Evolutionary conservation across 352 stramenopile genomes (phyloP).

Genomic region (Porosira glacialis): DNA sequence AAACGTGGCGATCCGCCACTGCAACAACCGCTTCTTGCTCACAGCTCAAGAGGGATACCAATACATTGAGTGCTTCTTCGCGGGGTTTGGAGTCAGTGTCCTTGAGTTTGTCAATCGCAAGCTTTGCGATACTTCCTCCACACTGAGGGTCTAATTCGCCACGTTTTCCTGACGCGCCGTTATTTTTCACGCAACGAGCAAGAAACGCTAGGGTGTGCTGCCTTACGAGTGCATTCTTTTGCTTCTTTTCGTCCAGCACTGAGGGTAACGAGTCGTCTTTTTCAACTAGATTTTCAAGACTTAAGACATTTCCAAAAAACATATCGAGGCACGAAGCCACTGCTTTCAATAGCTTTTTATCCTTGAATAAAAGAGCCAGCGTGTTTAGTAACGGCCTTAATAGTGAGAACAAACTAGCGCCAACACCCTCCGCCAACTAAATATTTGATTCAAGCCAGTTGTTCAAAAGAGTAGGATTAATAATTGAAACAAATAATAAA

Average conservation of each 20-base stretch:
- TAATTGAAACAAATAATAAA: too few relatives aligned
- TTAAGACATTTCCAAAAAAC: constrained; percentile 77
- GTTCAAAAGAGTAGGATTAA: too few relatives aligned
- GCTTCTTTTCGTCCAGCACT: constrained; percentile 68
- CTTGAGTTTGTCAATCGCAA: constrained; percentile 63
- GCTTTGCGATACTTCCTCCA: constrained; percentile 42
- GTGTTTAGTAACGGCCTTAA: constrained; percentile 64
- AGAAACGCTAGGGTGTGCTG: constrained; percentile 67
- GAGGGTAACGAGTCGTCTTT: constrained; percentile 60
- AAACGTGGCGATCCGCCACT: constrained; percentile 41
- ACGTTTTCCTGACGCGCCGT: constrained; percentile 47
- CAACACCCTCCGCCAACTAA: constrained; percentile 77
- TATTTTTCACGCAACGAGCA: constrained; percentile 60
- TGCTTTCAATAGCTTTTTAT: constrained; percentile 80
- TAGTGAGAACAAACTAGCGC: constrained; percentile 69
- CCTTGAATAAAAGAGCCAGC: constrained; percentile 72
- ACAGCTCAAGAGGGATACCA: constrained; percentile 54
- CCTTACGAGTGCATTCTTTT: constrained; percentile 79
- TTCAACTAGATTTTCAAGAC: constrained; percentile 78
- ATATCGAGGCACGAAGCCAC: constrained; percentile 65
- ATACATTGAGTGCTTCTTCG: constrained; percentile 62
- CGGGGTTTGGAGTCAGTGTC: constrained; percentile 73
- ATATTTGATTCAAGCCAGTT: constrained; percentile 65
- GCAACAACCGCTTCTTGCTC: constrained; percentile 46
- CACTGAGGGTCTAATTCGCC: constrained; percentile 44